Evolutionary conservation across 768 basidiomycete species (phyloP), one percentile per base, ranked within the genome.

Genomic region (Mycena crocata): DNA sequence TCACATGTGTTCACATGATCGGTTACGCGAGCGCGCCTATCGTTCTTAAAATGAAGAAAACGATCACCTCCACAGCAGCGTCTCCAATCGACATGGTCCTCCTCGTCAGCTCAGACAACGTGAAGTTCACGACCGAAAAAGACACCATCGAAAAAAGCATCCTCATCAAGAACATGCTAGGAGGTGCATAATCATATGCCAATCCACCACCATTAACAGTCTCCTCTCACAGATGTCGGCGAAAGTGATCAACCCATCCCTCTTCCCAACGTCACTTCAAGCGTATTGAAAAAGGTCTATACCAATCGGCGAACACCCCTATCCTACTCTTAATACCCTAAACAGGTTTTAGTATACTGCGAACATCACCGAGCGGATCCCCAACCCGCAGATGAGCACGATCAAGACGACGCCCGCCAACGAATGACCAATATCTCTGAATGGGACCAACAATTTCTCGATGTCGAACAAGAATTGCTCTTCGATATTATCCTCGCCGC

Each of bases 401-500:
- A 94, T 72, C 87, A 89, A 71, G 97, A 99, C 66, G 97, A 98
- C 81, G 93, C 93, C 4, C 91, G 96, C 82, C 95, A 96, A 81
- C 92, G 95, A 77, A 96, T 95, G n/a, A 95, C 95, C 21, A 96
- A 98, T 72, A 98, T 99, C 80, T 91, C 90, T 70, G 98, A 99
- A 77, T 99, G 97, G 97, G 97, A 99, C 82, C 92, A 96, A 77
- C 97, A 97, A 82, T 98, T 96, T 78, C 96, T 96, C 79, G 91
- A 91, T 46, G 97, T 99, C 64, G 98, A 99, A 84, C 97, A 99
- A 81, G 98, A 99, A 82, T 98, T 98, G 97, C 87, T 99, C 14
- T 99, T 99, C 72, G 97, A 99, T 84, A 99, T 99, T 79, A 99
- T 99, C 79, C 92, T 99, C 62, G 97, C 97, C 13, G 97, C 97